Evolutionary conservation across 2,329 filamentous ascomycete species (phyloP).

Genomic region (Fusarium illudens): DNA sequence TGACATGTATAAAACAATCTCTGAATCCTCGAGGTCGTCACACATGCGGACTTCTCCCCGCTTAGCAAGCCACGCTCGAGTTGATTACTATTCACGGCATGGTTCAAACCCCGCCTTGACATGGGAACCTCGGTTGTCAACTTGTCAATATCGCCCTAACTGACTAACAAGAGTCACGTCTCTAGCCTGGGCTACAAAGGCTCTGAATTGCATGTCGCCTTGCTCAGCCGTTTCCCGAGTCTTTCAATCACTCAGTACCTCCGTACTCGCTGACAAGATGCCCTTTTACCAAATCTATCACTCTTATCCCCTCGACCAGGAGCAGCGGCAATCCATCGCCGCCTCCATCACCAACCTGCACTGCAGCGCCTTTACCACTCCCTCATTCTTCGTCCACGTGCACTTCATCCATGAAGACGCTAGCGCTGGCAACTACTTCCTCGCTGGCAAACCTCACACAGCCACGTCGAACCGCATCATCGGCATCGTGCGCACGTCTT

Average conservation of each 20-base stretch:
- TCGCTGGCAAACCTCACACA: slow-evolving; percentile 12
- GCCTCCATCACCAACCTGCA: slow-evolving; percentile 22
- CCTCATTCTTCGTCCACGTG: slow-evolving; percentile 30
- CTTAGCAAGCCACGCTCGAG: not conserved
- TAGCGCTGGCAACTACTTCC: slow-evolving; percentile 15
- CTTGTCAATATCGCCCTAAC: not conserved
- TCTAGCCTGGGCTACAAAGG: not conserved
- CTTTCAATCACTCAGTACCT: not conserved
- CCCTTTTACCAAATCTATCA: slow-evolving; percentile 33
- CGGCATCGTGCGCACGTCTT: slow-evolving; percentile 25
- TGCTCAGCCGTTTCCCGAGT: not conserved
- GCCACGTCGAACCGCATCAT: slow-evolving; percentile 24
- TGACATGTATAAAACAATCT: too few species aligned
- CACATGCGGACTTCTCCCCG: too few species aligned
- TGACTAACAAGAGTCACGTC: not conserved
- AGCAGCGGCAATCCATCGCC: slow-evolving; percentile 19
- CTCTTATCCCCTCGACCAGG: slow-evolving; percentile 11
- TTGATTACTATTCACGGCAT: not conserved
- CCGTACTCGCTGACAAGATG: slow-evolving; percentile 5
- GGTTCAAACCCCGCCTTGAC: not conserved
- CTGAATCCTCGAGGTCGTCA: too few species aligned
- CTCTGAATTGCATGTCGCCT: not conserved
- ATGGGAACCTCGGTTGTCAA: not conserved
- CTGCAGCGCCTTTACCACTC: slow-evolving; percentile 24
- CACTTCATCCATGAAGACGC: slow-evolving; percentile 14